These are phyloP conservation scores for Takashimella tepidaria DNA, from an alignment of 1,284 basidiomycete species.

Conservation along the genomic window DNA sequence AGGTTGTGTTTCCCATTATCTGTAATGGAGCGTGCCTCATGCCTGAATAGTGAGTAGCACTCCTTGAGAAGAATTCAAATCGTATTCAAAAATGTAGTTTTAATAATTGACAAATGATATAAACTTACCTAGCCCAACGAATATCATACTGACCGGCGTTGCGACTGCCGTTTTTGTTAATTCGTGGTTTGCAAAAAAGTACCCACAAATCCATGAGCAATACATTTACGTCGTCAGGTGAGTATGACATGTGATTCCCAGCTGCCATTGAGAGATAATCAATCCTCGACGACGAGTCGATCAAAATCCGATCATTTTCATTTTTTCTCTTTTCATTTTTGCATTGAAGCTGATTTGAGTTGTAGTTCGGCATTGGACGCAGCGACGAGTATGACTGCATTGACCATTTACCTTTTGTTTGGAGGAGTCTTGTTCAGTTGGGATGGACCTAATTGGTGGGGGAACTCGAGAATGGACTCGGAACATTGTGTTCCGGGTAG, in stretches of 20 bases:
- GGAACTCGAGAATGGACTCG: constrained; percentile 40
- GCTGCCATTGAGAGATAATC: too few species aligned
- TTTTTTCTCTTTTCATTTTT: constrained; percentile 11
- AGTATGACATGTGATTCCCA: too few species aligned
- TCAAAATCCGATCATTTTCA: too few species aligned
- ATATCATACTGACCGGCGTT: constrained; percentile 51
- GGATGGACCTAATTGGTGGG: constrained; percentile 44
- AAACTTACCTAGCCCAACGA: constrained; percentile 45
- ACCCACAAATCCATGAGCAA: constrained; percentile 33
- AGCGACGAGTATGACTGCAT: constrained; percentile 49
- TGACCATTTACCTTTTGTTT: constrained; percentile 50
- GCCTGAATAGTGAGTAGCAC: constrained; percentile 42
- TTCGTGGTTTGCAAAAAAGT: constrained; percentile 40
- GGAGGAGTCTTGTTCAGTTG: constrained; percentile 31
- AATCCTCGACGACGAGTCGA: too few species aligned
- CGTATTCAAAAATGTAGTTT: too few species aligned
- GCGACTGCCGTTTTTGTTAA: constrained; percentile 46
- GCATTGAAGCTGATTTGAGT: too few species aligned
- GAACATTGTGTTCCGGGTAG: constrained; percentile 46
- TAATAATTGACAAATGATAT: neutral
- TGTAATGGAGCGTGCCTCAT: constrained; percentile 48
- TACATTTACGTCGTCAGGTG: constrained; percentile 44
- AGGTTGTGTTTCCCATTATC: constrained; percentile 52
- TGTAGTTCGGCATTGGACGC: constrained; percentile 52
- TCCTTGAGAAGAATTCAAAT: too few species aligned